These are phyloP conservation scores for Fusarium lyarnte DNA, from an alignment of 2,329 filamentous ascomycete species.

Conservation along the genomic window DNA sequence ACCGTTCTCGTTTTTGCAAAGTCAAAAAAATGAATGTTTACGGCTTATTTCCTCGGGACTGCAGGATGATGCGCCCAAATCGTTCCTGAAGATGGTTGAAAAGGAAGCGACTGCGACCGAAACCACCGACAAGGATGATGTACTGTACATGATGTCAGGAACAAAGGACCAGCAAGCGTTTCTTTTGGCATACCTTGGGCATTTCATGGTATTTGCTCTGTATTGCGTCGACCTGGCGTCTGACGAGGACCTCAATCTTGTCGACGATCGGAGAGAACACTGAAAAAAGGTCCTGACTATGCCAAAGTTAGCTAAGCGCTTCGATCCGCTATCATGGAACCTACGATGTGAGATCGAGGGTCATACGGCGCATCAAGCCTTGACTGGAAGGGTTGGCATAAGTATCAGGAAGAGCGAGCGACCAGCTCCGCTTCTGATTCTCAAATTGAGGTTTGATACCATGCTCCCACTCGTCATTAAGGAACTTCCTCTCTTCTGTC, in stretches of 20 bases:
- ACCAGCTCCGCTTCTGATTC: conserved; percentile 1
- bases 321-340: too few species aligned
- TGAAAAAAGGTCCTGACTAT: background rate
- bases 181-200: conserved; percentile 42
- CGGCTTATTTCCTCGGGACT: conserved; percentile 46
- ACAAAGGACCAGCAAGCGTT: too few species aligned
- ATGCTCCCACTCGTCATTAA: conserved; percentile 46
- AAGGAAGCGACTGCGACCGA: conserved; percentile 49
- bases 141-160: conserved; percentile 28
- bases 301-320: too few species aligned
- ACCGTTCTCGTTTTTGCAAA: too few species aligned
- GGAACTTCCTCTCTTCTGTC: conserved; percentile 15
- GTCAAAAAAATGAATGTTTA: conserved; percentile 38
- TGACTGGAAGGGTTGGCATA: too few species aligned
- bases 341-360: background rate
- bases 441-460: conserved; percentile 44
- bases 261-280: conserved; percentile 40
- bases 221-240: conserved; percentile 39
- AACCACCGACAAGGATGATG: conserved; percentile 53
- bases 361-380: conserved; percentile 2
- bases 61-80: conserved; percentile 40
- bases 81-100: conserved; percentile 27
- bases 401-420: too few species aligned
- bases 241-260: conserved; percentile 40
- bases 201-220: background rate